These are phyloP conservation scores for Persicaria maculosa DNA, from an alignment of 148 eudicot species.

Conservation along the genomic window DNA sequence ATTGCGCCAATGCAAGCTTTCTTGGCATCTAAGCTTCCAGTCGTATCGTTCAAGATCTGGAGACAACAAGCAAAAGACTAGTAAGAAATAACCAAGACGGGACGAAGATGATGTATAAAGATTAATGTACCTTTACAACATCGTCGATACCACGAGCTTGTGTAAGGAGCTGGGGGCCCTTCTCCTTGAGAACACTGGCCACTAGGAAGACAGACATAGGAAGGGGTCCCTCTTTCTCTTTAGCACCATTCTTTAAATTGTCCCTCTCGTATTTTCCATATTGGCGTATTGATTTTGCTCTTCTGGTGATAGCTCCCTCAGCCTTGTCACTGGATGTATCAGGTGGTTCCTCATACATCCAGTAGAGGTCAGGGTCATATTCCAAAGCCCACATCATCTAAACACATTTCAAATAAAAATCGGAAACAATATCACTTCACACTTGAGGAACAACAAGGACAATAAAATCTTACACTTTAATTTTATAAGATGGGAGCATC, in stretches of 20 bases:
- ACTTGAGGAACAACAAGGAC: too few relatives aligned
- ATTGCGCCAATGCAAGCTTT: constrained; percentile 84
- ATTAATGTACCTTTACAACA: constrained; percentile 66
- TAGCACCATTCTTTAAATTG: constrained; percentile 54
- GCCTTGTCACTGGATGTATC: constrained; percentile 34
- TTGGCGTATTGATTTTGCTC: constrained; percentile 65
- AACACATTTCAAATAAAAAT: background rate
- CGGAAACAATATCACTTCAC: too few relatives aligned
- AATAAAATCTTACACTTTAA: background rate
- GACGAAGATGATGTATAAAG: too few relatives aligned
- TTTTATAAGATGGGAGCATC: background rate
- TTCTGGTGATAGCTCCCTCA: constrained; percentile 54
- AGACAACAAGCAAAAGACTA: background rate
- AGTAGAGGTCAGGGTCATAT: constrained; percentile 76
- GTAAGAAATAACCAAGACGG: too few relatives aligned
- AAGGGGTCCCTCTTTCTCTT: constrained; percentile 40
- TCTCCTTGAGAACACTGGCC: constrained; percentile 89
- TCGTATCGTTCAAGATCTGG: constrained; percentile 86
- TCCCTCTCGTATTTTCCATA: constrained; percentile 93
- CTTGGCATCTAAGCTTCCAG: constrained; percentile 86
- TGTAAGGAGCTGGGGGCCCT: constrained; percentile 61
- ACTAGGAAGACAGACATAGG: constrained; percentile 97
- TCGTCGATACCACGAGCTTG: constrained; percentile 97
- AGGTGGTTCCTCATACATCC: constrained; percentile 49
- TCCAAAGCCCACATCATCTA: constrained; percentile 99